phyloP scores from a whole-genome alignment of 345 rosid species.

The Salix udensis region DNA sequence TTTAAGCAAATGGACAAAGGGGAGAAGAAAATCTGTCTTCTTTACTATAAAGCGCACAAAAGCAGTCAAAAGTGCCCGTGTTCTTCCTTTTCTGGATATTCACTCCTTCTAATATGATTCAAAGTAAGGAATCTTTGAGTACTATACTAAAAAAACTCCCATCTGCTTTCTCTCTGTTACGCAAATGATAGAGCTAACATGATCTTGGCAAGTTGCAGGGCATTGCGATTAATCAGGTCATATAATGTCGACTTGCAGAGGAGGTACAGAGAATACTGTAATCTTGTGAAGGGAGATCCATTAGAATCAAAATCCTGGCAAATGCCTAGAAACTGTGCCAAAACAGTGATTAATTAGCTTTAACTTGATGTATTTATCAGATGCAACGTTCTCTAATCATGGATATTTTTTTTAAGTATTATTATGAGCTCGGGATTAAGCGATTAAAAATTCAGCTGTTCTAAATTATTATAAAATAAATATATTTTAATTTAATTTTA shows the following conservation, averaged over 20 bases:
- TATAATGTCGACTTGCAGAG: background rate
- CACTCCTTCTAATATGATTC: background rate
- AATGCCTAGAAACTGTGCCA: background rate
- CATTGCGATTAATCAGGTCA: background rate
- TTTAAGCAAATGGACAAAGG: background rate
- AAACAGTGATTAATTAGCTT: background rate
- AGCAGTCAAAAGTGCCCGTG: conserved; percentile 10
- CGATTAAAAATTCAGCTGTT: too few relatives aligned
- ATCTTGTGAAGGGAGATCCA: background rate
- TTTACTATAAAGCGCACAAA: conserved; percentile 11
- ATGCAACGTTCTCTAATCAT: background rate
- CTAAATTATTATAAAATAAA: too few relatives aligned
- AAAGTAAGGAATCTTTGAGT: background rate
- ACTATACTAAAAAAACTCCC: background rate
- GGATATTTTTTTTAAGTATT: too few relatives aligned
- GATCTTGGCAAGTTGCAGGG: background rate
- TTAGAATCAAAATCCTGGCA: background rate
- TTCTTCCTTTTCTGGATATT: background rate
- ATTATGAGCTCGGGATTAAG: rapidly evolving
- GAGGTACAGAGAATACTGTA: background rate
- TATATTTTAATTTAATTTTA: too few relatives aligned
- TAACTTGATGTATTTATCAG: background rate
- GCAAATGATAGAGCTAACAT: background rate
- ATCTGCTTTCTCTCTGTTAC: background rate
- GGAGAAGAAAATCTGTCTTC: background rate